A percentile compares a stretch with the other conserved stretches of the same genome.
These are phyloP conservation scores for Massariosphaeria phaeospora DNA, from an alignment of 495 filamentous ascomycete genomes.

Conservation along the genomic window DNA sequence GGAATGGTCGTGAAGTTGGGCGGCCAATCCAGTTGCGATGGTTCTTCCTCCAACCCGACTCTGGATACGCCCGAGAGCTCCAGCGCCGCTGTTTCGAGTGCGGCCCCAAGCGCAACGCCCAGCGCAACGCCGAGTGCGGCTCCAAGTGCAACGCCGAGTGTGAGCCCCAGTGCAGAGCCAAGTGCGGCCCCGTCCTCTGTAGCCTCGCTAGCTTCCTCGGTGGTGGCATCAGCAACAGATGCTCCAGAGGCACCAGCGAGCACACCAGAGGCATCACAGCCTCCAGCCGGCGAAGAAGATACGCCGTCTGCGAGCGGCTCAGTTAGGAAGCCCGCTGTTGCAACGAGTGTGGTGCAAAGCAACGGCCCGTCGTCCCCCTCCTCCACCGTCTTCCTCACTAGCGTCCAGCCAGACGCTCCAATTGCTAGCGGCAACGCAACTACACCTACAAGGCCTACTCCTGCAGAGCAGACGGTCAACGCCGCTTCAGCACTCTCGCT, in stretches of 20 bases:
- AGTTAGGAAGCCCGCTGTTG: background rate
- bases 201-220: background rate
- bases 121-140: background rate
- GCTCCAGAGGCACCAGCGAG: background rate
- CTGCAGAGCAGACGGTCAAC: conserved; percentile 12
- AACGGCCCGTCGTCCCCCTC: background rate
- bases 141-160: conserved; percentile 3
- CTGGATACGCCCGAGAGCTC: background rate
- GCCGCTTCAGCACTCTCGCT: conserved; percentile 7
- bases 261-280: background rate
- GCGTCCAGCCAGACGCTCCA: background rate
- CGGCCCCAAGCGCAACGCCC: background rate
- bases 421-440: background rate
- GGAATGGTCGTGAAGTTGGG: conserved; percentile 30
- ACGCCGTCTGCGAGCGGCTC: background rate
- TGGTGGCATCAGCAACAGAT: background rate
- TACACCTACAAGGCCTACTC: too few species aligned
- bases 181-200: background rate
- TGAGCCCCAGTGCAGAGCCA: background rate
- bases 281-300: background rate
- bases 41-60: background rate
- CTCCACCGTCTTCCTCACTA: conserved; percentile 8
- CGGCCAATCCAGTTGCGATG: conserved; percentile 8
- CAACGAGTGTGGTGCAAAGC: background rate
- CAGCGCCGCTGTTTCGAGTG: background rate